These are phyloP conservation scores for Discostella stelligera DNA, from an alignment of 352 stramenopile species.

Conservation along the genomic window DNA sequence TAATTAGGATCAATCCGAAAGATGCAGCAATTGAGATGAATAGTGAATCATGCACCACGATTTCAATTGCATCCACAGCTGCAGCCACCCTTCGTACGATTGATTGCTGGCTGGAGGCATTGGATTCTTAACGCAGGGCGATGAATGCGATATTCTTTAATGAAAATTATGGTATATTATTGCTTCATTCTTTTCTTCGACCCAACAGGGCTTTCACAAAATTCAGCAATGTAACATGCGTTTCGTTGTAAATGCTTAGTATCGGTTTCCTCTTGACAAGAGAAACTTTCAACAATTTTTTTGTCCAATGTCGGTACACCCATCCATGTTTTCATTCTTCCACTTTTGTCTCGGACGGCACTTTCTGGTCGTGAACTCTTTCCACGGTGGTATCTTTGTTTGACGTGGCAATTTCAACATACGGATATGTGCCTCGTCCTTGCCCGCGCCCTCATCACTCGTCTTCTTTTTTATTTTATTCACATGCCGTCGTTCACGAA, in stretches of 20 bases:
- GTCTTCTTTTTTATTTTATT: slow-evolving; percentile 30
- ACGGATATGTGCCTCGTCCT: not conserved
- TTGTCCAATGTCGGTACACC: not conserved
- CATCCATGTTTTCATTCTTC: slow-evolving; percentile 33
- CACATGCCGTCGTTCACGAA: slow-evolving; percentile 59
- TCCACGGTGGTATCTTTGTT: not conserved
- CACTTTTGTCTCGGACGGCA: not conserved
- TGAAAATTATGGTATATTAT: not conserved
- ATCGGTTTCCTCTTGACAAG: not conserved
- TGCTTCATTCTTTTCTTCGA: slow-evolving; percentile 1
- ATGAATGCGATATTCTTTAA: not conserved
- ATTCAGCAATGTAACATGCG: not conserved
- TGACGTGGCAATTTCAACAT: not conserved
- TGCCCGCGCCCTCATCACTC: not conserved
- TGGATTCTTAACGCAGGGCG: not conserved
- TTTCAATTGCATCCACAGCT: slow-evolving; percentile 36
- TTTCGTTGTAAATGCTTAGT: not conserved
- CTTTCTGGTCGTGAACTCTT: not conserved
- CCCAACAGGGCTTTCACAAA: not conserved
- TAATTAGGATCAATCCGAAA: slow-evolving; percentile 55
- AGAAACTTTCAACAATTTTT: slow-evolving; percentile 11
- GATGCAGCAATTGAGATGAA: slow-evolving; percentile 22
- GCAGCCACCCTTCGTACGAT: slow-evolving; percentile 26
- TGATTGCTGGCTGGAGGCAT: slow-evolving; percentile 27
- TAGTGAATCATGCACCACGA: slow-evolving; percentile 16